Percentiles rank a stretch among this genome's conserved stretches.
Conservation (phyloP, 2,329 filamentous ascomycete species). For the Sporothrix variecibatus region DNA sequence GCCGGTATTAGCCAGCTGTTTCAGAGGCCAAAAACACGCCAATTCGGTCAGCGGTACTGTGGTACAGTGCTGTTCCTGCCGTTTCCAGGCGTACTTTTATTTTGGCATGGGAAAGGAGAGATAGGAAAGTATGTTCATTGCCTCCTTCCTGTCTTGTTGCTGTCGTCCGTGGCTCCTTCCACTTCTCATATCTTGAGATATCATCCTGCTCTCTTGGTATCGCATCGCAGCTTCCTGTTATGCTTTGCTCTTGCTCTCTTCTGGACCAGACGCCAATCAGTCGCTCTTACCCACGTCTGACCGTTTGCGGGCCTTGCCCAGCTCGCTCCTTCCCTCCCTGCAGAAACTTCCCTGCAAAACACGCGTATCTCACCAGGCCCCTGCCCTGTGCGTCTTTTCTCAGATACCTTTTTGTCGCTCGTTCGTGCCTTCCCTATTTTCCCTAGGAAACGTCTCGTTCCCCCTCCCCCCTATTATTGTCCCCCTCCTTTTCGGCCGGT, state of each 20-base stretch:
- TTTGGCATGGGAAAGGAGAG: not conserved
- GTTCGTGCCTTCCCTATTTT: constrained; percentile 15
- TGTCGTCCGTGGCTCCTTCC: not conserved
- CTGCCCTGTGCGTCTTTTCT: constrained; percentile 14
- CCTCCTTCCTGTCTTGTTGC: not conserved
- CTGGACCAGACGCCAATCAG: not conserved
- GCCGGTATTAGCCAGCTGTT: constrained; percentile 22
- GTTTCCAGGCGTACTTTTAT: not conserved
- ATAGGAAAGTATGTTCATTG: not conserved
- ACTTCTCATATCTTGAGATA: not conserved
- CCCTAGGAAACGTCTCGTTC: not conserved
- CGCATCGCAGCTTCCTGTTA: not conserved
- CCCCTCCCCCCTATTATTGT: constrained; percentile 11
- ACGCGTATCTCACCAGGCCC: constrained; percentile 7
- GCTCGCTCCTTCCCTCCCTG: constrained; percentile 8
- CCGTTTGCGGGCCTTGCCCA: constrained; percentile 13
- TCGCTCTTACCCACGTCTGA: not conserved
- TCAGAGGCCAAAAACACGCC: constrained; percentile 9
- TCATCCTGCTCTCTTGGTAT: not conserved
- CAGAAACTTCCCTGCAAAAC: constrained; percentile 5
- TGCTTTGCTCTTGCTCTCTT: not conserved
- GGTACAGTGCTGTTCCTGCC: not conserved
- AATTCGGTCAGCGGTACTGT: not conserved
- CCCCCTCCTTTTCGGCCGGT: constrained; percentile 10
- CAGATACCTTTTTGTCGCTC: not conserved